Conservation (phyloP, 2,329 filamentous ascomycete species). For the Shiraia sp. region DNA sequence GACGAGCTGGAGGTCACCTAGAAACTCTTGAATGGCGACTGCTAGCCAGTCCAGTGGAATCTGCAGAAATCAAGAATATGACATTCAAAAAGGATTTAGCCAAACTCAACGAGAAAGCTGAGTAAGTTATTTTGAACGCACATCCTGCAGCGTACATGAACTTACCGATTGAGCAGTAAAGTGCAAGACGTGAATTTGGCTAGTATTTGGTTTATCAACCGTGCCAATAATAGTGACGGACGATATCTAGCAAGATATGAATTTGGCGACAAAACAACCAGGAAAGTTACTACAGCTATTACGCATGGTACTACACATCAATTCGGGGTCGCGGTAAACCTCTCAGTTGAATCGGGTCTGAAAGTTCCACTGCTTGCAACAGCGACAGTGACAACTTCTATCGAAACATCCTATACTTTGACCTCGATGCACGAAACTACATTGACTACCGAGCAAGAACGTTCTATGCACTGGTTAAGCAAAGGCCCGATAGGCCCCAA, state of each 20-base stretch:
- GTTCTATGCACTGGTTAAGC: not conserved
- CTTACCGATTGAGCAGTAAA: not conserved
- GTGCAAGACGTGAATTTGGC: not conserved
- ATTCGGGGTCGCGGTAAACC: not conserved
- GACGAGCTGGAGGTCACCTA: not conserved
- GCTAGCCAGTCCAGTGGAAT: not conserved
- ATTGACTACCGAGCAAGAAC: not conserved
- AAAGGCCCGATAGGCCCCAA: not conserved
- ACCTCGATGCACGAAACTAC: not conserved
- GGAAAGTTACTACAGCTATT: not conserved
- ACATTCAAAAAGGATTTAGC: not conserved
- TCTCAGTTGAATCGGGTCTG: not conserved
- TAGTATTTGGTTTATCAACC: not conserved
- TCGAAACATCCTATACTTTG: not conserved
- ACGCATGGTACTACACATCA: not conserved
- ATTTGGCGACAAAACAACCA: not conserved
- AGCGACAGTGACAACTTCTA: not conserved
- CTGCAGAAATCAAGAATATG: not conserved
- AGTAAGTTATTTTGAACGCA: not conserved
- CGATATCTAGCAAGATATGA: not conserved
- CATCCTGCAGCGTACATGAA: not conserved
- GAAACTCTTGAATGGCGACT: not conserved
- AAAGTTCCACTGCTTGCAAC: not conserved
- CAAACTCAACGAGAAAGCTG: not conserved
- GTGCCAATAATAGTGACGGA: not conserved